Conservation (phyloP, 2,329 filamentous ascomycete genomes). For the Mollisiaceae sp. region DNA sequence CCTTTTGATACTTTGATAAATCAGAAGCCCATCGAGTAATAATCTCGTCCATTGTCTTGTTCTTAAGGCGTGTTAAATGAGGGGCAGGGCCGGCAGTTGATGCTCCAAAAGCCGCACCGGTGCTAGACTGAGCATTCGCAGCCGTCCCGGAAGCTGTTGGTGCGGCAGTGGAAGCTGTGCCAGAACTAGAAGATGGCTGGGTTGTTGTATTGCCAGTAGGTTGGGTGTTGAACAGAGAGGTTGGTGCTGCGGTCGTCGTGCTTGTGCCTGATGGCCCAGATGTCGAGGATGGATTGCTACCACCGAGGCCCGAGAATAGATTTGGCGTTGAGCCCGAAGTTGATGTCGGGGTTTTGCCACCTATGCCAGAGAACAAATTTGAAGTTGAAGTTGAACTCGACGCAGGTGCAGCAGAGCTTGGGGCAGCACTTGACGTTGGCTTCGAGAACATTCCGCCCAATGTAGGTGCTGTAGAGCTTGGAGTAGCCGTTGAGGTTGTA, state of each 20-base stretch:
- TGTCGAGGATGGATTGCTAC: conserved; percentile 32
- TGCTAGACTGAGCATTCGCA: conserved; percentile 1
- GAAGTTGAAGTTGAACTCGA: conserved; percentile 28
- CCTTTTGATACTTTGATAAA: conserved; percentile 93
- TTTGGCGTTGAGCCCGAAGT: conserved; percentile 31
- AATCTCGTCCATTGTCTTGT: conserved; percentile 99
- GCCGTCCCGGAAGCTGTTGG: conserved; percentile 6
- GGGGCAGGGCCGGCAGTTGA: conserved; percentile 84
- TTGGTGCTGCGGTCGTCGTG: background rate
- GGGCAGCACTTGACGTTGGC: conserved; percentile 31
- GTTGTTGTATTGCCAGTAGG: conserved; percentile 31
- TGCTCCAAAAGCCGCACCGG: conserved; percentile 57
- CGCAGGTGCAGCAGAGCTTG: conserved; percentile 31
- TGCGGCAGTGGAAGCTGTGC: conserved; percentile 36
- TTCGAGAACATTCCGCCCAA: conserved; percentile 11
- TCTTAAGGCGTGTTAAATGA: conserved; percentile 88
- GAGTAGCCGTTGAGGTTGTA: conserved; percentile 29
- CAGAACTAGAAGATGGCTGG: conserved; percentile 10
- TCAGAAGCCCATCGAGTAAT: conserved; percentile 97
- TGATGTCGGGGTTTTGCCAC: conserved; percentile 20
- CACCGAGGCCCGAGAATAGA: conserved; percentile 41
- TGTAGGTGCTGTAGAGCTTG: conserved; percentile 27
- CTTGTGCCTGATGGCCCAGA: conserved; percentile 39
- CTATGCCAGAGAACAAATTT: conserved; percentile 41
- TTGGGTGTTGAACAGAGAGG: conserved; percentile 22